A percentile compares a stretch with the other conserved stretches of the same genome.
Conservation (phyloP, 257 asterid species). For the Solanum virginianum region DNA sequence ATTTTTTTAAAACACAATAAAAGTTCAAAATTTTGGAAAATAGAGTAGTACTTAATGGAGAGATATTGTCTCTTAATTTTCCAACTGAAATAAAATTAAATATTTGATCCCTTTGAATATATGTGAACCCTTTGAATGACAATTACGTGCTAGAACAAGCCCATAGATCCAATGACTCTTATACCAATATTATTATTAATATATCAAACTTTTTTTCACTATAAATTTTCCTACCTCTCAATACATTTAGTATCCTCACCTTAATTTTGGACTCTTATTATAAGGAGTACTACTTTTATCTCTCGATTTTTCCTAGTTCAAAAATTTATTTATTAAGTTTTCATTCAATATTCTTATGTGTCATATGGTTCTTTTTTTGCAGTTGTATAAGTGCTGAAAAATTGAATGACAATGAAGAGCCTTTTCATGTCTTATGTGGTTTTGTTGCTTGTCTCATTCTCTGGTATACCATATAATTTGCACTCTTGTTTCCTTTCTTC, state of each 20-base stretch:
- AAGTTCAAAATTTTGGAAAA: not conserved
- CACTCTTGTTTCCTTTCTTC: not conserved
- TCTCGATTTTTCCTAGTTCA: not conserved
- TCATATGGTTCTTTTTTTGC: not conserved
- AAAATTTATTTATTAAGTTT: not conserved
- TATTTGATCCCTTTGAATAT: not conserved
- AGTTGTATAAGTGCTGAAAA: not conserved
- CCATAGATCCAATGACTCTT: not conserved
- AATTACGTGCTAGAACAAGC: not conserved
- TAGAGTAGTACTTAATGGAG: not conserved
- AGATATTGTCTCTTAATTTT: not conserved
- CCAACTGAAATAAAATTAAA: not conserved
- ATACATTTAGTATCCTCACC: not conserved
- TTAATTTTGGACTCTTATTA: not conserved
- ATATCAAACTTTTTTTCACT: not conserved
- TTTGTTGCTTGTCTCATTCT: not conserved
- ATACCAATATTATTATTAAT: not conserved
- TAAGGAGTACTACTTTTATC: not conserved
- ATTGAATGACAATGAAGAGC: not conserved
- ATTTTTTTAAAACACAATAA: not conserved
- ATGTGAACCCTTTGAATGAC: not conserved
- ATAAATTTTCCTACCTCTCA: not conserved
- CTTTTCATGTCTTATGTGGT: not conserved
- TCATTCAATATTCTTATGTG: not conserved
- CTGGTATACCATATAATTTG: not conserved